Evolutionary conservation across 345 rosid genomes (phyloP), one percentile per base, ranked within the genome.

Genomic region (Pistacia integerrima): DNA sequence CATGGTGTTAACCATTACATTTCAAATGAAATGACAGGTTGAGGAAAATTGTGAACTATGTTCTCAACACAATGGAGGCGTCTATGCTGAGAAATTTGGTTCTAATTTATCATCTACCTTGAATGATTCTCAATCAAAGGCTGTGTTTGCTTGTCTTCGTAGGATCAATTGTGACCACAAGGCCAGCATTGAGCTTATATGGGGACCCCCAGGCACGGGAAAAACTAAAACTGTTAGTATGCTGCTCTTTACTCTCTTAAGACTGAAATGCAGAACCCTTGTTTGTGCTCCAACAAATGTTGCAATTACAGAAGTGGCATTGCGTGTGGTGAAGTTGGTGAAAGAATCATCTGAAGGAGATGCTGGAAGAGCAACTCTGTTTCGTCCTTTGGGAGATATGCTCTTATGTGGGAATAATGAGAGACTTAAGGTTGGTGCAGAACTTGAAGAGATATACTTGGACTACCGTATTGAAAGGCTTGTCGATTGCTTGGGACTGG

Each of bases 201-300:
- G 89, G 90, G 92, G 92, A 3, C 89, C 88, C 0, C 89, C 89
- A 0, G 92, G 92, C 64, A 89, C 92, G 3, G 92, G 92, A 58
- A 89, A 89, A 73, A 89, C 92, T 5, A 84, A 78, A 76, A 85
- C 84, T 3, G 62, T 82, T 13, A 76, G 87, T 20, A 41, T 64
- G 35, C 25, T 89, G 65, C 82, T 87, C 2, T 78, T 71, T 36
- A 48, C 30, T 56, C 84, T 89, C 51, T 69, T 87, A 60, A 73
- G 38, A 49, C 28, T 69, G 88, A 85, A 75, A 30, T 75, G 78
- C 17, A 82, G 84, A 73, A 83, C 85, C 6, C 74, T 89, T 18
- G 66, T 73, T 25, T 89, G 92, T 62, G 79, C 84, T 16, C 90
- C 90, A 14, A 85, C 92, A 44, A 87, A 89, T 74, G 77, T 82